Evolutionary conservation across 176 grass and related monocot genomes (phyloP), one percentile per base, ranked within the genome.

Genomic region (Carex kokanica): DNA sequence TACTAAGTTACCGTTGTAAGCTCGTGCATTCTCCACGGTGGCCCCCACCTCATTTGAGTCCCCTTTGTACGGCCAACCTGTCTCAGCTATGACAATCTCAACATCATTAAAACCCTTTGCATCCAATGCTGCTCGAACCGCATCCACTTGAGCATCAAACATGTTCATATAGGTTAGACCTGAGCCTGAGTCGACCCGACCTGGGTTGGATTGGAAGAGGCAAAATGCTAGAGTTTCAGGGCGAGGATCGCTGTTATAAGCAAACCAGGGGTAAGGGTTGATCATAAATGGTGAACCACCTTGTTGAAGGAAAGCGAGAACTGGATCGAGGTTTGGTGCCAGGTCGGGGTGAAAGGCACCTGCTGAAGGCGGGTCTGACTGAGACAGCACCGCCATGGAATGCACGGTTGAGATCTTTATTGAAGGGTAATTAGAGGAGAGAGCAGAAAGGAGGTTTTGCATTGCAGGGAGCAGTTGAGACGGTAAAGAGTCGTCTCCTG

Each of bases 181-280:
- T 0, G 92, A 87, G 15, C 85, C 86, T 27, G 95, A 82, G 83
- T 98, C 95, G 2, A 89, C 86, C 17, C 90, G 68, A 0, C 92
- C 92, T 16, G 86, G 55, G 82, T 92, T 94, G 74, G 92, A 83
- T 84, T 87, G 84, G 87, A 94, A 94, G 47, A 98, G 89, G 83
- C 91, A 94, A 81, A 94, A 98, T 2, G 90, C 90, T 23, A 98
- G 85, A 38, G 88, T 93, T 51, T 94, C 90, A 11, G 92, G 80
- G 14, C 85, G 72, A 54, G 90, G 88, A 55, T 98, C 95, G 71
- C 84, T 83, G 61, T 82, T 87, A 85, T 98, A 98, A n/a, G 95
- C 90, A 86, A 98, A 94, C 88, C 87, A 98, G 0, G 95, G 95
- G 81, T 98, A 98, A 41, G 89, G 89, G 58, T 98, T 98, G 66